Evolutionary conservation across 2,329 filamentous ascomycete species (phyloP).

Genomic region (Coniochaeta prunicola): DNA sequence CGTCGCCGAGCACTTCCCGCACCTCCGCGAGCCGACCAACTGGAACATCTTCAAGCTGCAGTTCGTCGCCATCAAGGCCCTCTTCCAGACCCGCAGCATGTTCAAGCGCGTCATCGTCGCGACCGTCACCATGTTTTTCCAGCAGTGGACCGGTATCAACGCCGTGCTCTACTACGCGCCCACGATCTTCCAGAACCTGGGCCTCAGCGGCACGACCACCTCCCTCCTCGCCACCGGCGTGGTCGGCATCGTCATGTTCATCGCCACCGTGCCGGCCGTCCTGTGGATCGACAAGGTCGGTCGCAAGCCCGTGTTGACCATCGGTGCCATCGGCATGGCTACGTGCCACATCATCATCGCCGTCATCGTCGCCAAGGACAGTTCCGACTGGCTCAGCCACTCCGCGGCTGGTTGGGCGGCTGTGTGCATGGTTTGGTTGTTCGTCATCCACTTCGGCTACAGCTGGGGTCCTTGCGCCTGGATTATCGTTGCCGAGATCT

Average conservation of each 20-base stretch:
- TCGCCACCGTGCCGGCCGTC: constrained; percentile 60
- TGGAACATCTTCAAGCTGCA: constrained; percentile 63
- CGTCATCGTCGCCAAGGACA: constrained; percentile 57
- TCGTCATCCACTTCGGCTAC: constrained; percentile 68
- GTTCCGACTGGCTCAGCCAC: constrained; percentile 50
- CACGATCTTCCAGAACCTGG: constrained; percentile 60
- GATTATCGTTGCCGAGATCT: constrained; percentile 70
- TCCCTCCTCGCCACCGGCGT: constrained; percentile 64
- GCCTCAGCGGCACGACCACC: constrained; percentile 41
- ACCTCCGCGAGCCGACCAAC: constrained; percentile 49
- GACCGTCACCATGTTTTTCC: constrained; percentile 55
- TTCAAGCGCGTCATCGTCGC: constrained; percentile 59
- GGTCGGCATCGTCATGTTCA: constrained; percentile 63
- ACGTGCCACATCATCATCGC: constrained; percentile 66
- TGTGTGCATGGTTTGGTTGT: constrained; percentile 63
- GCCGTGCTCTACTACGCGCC: constrained; percentile 64
- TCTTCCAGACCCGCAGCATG: constrained; percentile 61
- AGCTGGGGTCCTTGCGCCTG: constrained; percentile 67
- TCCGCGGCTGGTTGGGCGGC: constrained; percentile 63
- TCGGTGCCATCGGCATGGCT: constrained; percentile 64
- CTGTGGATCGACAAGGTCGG: constrained; percentile 59
- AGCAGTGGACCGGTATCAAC: constrained; percentile 45
- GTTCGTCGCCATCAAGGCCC: constrained; percentile 57
- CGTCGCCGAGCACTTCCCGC: constrained; percentile 60
- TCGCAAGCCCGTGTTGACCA: constrained; percentile 52